Evolutionary conservation across 2,329 filamentous ascomycete genomes (phyloP), one percentile per base, ranked within the genome.

Genomic region (Phialemoniopsis sp.): DNA sequence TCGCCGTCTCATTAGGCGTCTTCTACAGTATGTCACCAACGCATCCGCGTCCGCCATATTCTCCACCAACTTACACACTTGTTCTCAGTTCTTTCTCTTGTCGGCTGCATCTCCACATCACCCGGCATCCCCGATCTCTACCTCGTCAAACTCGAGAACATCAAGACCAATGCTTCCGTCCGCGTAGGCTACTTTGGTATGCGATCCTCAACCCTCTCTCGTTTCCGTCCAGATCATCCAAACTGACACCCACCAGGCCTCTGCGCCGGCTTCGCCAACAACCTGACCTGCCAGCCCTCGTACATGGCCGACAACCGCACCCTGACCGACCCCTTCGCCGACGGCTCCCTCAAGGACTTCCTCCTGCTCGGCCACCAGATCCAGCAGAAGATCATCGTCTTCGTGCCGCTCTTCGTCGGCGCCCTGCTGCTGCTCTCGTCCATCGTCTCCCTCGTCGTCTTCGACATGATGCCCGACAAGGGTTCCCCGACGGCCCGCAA

Each of bases 401-500:
- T 39, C 32, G 38, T 39, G 16, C 38, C 38, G 10, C 28, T 39
- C 32, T 33, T 39, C 14, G 32, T 39, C 15, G 38, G 32, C 10
- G 18, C 19, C 15, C 26, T 50, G 52, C 58, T 59, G 44, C 57
- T 61, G 44, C 46, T 51, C 46, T 55, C 55, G 34, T 46, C 32
- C 9, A 17, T 33, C 26, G 12, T 17, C 14, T 29, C 21, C 14
- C 16, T 39, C 13, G 26, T 39, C 28, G 13, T 39, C 26, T 39
- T 32, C 32, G 32, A 33, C 38, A 39, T 34, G 26, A 15, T 54
- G 40, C 48, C 48, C 21, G 21, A 26, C 39, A 59, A 43, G 8
- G 54, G 56, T 41, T 60, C 58, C 5, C 46, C 47, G 45, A 59
- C 43, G 6, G 52, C 55, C 6, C 21, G 21, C 21, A 26, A 26